These are phyloP conservation scores for Lactarius tabidus DNA, from an alignment of 768 basidiomycete species.

Conservation along the genomic window DNA sequence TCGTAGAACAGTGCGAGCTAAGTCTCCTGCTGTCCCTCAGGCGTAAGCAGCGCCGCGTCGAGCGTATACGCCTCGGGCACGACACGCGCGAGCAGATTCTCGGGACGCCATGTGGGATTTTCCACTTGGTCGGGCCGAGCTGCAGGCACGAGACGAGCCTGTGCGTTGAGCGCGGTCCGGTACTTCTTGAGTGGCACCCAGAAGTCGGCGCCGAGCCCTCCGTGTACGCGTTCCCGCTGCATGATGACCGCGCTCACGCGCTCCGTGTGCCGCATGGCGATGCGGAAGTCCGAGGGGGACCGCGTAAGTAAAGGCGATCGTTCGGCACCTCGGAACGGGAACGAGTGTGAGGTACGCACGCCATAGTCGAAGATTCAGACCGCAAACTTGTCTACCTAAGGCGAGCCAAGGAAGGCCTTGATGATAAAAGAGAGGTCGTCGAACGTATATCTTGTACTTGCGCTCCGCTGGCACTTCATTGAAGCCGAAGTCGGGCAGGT, in stretches of 20 bases:
- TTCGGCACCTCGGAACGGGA: background rate
- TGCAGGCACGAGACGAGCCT: conserved; percentile 29
- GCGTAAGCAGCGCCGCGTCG: conserved; percentile 40
- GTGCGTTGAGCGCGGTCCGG: conserved; percentile 32
- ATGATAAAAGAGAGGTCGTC: conserved; percentile 39
- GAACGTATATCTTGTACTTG: conserved; percentile 41
- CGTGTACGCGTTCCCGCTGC: conserved; percentile 46
- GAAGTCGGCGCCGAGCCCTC: conserved; percentile 42
- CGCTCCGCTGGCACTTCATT: conserved; percentile 39
- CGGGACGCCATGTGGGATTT: conserved; percentile 38
- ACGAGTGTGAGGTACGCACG: conserved; percentile 31
- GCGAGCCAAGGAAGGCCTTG: conserved; percentile 39
- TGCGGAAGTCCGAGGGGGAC: conserved; percentile 31
- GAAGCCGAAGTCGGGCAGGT: conserved; percentile 50
- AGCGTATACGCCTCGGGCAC: conserved; percentile 41
- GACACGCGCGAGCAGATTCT: conserved; percentile 32
- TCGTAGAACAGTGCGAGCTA: conserved; percentile 43
- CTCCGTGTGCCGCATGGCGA: conserved; percentile 39
- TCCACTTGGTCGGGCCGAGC: conserved; percentile 36
- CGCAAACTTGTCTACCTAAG: conserved; percentile 38
- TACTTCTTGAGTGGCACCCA: conserved; percentile 36
- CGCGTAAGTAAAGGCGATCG: background rate
- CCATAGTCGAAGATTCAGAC: conserved; percentile 52
- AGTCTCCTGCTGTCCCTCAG: conserved; percentile 38
- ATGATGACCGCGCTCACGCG: conserved; percentile 42